Conservation (phyloP, 148 eudicot species). For the Fagopyrum esculentum region DNA sequence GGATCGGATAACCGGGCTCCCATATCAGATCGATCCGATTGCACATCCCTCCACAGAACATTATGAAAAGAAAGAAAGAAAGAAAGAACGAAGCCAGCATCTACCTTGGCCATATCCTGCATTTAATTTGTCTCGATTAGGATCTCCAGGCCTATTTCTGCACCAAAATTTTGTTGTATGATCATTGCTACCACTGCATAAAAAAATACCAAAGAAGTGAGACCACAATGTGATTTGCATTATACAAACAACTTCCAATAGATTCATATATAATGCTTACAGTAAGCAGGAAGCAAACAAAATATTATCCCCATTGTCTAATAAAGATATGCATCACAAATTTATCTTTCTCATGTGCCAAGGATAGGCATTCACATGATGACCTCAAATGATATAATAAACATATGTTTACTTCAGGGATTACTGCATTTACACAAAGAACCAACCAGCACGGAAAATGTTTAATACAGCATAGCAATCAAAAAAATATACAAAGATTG, state of each 20-base stretch:
- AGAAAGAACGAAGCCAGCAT: neutral
- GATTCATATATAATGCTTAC: neutral
- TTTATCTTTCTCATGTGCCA: neutral
- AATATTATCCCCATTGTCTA: neutral
- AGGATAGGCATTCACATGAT: neutral
- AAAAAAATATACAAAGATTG: neutral
- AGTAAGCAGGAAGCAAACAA: neutral
- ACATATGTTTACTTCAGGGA: neutral
- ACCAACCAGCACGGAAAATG: neutral
- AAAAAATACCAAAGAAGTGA: constrained; percentile 4
- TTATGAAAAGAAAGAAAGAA: neutral
- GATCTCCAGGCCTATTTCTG: constrained; percentile 98
- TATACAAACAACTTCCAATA: neutral
- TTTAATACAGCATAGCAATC: neutral
- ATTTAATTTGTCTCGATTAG: constrained; percentile 73
- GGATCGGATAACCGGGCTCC: too few species aligned
- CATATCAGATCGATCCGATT: too few species aligned
- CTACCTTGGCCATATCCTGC: constrained; percentile 64
- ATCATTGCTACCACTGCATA: constrained; percentile 97
- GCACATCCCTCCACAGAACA: neutral
- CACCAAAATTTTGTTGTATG: constrained; percentile 96
- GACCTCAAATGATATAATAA: neutral
- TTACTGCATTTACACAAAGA: neutral
- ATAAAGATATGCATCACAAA: neutral
- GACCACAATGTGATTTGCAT: neutral